Base-by-base conservation (phyloP, 768 basidiomycete genomes). In the Boletus vermiculosoides region DNA sequence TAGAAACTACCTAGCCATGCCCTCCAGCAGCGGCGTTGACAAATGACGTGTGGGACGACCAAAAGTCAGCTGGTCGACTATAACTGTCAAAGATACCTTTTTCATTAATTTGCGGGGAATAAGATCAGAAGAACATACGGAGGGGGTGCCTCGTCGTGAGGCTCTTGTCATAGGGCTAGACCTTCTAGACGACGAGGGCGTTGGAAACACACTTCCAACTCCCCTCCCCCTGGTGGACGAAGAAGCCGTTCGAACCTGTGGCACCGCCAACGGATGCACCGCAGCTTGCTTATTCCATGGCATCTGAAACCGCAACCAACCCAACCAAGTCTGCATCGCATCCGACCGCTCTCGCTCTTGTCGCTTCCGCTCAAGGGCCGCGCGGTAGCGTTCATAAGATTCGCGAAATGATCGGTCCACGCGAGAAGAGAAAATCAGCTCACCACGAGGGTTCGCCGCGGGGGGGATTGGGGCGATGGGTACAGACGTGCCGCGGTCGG, bases 361-460 rank as follows among this genome's bases (percentile, higher is more conserved):
- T 25, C 92, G 74, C 61, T 81, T 78, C 50, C 86, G 76, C 74
- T 98, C 96, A 72, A 97, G 98, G 31, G 86, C 86, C 10, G 85
- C 77, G 22, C 96, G 83, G 73, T 98, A 94, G 16, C 92, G 83
- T 71, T 98, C 95, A 74, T 99, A 99, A 0, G 88, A 82, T 54
- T 98, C 97, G 23, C 90, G 79, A 71, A 98, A 98, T 20, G 72
- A 66, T 50, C 81, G 80, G 57, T 92, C 88, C 20, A 99, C 88
- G 45, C 91, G 85, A 12, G 88, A 91, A 3, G 91, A 94, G 74
- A 99, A 97, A 54, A 98, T 97, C 57, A 99, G 84, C 68, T 99
- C 97, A 49, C 97, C 96, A 15, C 95, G 87, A 4, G 96, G 94
- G 71, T 94, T 97, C 30, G 78, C 78, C 15, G 93, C 81, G 0